A percentile compares a stretch with the other conserved stretches of the same genome.
Conservation (phyloP, 2,329 filamentous ascomycete species). For the Aspergillus sp. region DNA sequence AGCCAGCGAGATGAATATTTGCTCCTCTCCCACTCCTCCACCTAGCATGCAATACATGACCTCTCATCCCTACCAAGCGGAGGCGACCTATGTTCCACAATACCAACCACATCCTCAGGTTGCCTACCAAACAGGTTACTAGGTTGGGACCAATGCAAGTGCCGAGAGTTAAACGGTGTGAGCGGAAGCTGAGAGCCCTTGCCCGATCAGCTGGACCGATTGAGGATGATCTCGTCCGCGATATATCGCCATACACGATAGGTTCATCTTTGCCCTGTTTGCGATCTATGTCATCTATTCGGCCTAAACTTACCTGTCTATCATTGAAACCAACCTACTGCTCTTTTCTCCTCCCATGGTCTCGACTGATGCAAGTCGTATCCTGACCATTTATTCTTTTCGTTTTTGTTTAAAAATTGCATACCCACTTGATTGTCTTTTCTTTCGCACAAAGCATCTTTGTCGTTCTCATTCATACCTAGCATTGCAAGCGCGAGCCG, state of each 20-base stretch:
- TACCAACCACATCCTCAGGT: constrained; percentile 29
- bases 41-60: constrained; percentile 29
- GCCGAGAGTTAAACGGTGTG: constrained; percentile 3
- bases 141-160: constrained; percentile 11
- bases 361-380: constrained; percentile 1
- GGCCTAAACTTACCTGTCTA: constrained; percentile 9
- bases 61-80: constrained; percentile 29
- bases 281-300: not conserved
- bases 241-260: constrained; percentile 4
- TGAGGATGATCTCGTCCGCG: not conserved
- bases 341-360: constrained; percentile 4
- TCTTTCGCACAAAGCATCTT: constrained; percentile 23
- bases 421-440: constrained; percentile 28
- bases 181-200: not conserved
- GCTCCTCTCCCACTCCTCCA: constrained; percentile 32
- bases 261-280: not conserved
- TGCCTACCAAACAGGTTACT: constrained; percentile 27
- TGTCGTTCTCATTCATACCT: constrained; percentile 25
- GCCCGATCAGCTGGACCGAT: constrained; percentile 3
- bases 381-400: constrained; percentile 15
- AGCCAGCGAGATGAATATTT: constrained; percentile 19
- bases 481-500: constrained; percentile 42
- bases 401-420: constrained; percentile 24
- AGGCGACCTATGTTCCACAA: constrained; percentile 26
- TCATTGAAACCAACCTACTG: constrained; percentile 4